These are phyloP conservation scores for Coniochaeta sp. DNA, from an alignment of 2,329 filamentous ascomycete genomes.

Conservation along the genomic window DNA sequence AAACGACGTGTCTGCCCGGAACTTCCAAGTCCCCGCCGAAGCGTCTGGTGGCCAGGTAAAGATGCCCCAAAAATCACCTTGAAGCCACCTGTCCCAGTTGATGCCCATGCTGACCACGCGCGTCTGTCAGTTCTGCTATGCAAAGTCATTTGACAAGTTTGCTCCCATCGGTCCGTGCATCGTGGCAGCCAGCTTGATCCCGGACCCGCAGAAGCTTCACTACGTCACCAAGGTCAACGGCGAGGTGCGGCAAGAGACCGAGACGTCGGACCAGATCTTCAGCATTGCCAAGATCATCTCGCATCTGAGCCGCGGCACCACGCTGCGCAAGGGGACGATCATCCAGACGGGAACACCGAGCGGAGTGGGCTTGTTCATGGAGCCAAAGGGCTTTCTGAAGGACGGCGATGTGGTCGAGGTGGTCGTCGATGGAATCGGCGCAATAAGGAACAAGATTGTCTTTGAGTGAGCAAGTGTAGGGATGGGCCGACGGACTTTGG, in stretches of 20 bases:
- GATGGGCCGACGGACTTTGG: too few species aligned
- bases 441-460: not conserved
- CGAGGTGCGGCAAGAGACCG: constrained; percentile 30
- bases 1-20: constrained; percentile 2
- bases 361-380: constrained; percentile 2
- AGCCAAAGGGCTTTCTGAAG: constrained; percentile 2
- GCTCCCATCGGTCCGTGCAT: constrained; percentile 34
- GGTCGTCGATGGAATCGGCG: not conserved
- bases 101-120: not conserved
- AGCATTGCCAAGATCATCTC: constrained; percentile 25
- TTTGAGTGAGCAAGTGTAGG: not conserved
- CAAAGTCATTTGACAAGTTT: constrained; percentile 28
- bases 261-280: constrained; percentile 28
- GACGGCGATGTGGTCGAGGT: not conserved
- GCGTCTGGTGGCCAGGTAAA: not conserved
- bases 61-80: not conserved
- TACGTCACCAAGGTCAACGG: constrained; percentile 35
- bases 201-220: constrained; percentile 8
- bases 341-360: constrained; percentile 30
- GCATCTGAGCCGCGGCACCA: constrained; percentile 28
- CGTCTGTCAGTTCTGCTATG: not conserved
- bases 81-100: too few species aligned
- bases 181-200: constrained; percentile 19
- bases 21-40: not conserved
- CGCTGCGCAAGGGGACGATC: constrained; percentile 26